phyloP scores from a whole-genome alignment of 1,139 yeast genomes.

The Candida labiduridarum region DNA sequence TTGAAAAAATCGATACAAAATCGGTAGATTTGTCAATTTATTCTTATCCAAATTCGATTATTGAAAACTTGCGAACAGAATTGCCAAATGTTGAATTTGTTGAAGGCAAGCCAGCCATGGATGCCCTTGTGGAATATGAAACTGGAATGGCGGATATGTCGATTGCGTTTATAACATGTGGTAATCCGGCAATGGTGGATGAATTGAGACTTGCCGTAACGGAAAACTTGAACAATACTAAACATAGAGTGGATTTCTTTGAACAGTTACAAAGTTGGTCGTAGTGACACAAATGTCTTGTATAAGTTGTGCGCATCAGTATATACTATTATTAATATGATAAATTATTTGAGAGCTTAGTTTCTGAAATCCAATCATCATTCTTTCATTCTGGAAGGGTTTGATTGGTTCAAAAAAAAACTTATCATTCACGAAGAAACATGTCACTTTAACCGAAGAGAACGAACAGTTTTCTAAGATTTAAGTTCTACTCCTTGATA shows the following conservation, averaged over 20 bases:
- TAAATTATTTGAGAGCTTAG: neutral
- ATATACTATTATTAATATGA: neutral
- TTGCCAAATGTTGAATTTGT: constrained; percentile 26
- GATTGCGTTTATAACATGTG: constrained; percentile 39
- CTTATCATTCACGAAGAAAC: too few relatives aligned
- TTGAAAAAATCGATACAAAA: constrained; percentile 19
- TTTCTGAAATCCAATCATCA: too few relatives aligned
- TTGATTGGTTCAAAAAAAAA: too few relatives aligned
- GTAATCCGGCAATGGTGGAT: constrained; percentile 41
- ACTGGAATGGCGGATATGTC: constrained; percentile 27
- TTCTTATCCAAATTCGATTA: constrained; percentile 7
- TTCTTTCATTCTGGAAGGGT: too few relatives aligned
- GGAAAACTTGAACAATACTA: constrained; percentile 22
- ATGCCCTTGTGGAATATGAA: constrained; percentile 23
- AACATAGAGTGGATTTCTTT: constrained; percentile 27
- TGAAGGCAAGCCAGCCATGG: constrained; percentile 34
- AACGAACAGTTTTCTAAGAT: too few relatives aligned
- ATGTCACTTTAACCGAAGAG: too few relatives aligned
- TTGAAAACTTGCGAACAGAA: constrained; percentile 10
- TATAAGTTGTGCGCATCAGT: neutral
- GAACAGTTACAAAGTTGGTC: constrained; percentile 33
- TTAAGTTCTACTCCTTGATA: too few relatives aligned
- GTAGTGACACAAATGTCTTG: neutral
- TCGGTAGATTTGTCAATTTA: constrained; percentile 7
- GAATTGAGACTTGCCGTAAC: constrained; percentile 29